These are phyloP conservation scores for Candolleomyces aberdarensis DNA, from an alignment of 768 basidiomycete species.

Conservation along the genomic window DNA sequence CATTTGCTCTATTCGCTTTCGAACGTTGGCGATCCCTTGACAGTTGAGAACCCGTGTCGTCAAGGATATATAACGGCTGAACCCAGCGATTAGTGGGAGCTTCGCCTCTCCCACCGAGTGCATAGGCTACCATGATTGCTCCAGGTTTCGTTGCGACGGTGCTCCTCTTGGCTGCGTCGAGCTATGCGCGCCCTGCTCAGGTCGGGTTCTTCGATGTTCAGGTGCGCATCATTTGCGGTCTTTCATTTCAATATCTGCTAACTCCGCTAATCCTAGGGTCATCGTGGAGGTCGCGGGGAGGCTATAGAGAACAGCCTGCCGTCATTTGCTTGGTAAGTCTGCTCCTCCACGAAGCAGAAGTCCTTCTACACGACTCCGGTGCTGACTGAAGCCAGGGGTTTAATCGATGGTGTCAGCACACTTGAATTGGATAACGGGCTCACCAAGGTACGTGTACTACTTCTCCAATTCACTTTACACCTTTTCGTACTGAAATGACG, in stretches of 20 bases:
- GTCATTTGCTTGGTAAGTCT: constrained; percentile 67
- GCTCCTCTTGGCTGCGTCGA: background rate
- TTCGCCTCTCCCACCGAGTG: too few species aligned
- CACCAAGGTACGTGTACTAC: constrained; percentile 48
- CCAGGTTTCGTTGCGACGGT: background rate
- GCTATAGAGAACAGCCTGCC: constrained; percentile 71
- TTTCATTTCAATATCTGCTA: background rate
- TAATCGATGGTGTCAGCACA: constrained; percentile 73
- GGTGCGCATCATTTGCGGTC: constrained; percentile 8
- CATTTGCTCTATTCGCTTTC: too few species aligned
- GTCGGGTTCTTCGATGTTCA: constrained; percentile 14
- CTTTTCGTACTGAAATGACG: constrained; percentile 1
- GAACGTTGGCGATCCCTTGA: background rate
- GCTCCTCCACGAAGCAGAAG: background rate
- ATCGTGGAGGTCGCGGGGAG: constrained; percentile 76
- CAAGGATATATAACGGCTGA: too few species aligned
- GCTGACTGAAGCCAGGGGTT: constrained; percentile 44
- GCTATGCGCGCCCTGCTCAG: background rate
- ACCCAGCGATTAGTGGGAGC: too few species aligned
- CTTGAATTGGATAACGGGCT: constrained; percentile 79
- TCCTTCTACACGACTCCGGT: background rate
- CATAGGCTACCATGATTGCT: too few species aligned
- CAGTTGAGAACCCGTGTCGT: too few species aligned
- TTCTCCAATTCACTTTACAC: background rate
- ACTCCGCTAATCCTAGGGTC: constrained; percentile 43